A percentile compares a stretch with the other conserved stretches of the same genome.
Evolutionary conservation across 179 eudicot species (phyloP).

Genomic region (Beta lomatogona): DNA sequence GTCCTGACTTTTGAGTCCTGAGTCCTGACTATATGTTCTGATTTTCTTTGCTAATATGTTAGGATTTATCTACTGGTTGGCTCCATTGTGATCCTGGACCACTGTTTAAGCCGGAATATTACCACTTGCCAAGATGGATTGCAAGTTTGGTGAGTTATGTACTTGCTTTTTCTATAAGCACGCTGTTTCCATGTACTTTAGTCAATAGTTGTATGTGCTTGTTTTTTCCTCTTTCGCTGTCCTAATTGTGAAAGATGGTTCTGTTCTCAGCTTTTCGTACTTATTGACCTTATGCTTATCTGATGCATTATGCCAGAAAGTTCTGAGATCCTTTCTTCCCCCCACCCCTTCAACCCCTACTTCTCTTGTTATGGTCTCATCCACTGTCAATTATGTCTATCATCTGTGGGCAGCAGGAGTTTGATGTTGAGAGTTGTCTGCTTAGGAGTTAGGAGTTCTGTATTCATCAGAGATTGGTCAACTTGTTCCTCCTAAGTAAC

Average conservation of each 20-base stretch:
- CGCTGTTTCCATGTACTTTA: background rate
- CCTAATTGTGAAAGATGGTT: background rate
- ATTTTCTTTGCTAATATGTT: slow-evolving; percentile 8
- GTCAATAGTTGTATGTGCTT: background rate
- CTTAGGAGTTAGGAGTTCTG: background rate
- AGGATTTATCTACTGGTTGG: slow-evolving; percentile 99
- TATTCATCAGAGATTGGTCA: background rate
- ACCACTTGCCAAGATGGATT: slow-evolving; percentile 60
- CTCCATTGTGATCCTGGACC: slow-evolving; percentile 97
- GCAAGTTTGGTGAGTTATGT: slow-evolving; percentile 62
- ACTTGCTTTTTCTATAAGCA: background rate
- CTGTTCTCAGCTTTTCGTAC: background rate
- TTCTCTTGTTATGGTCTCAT: background rate
- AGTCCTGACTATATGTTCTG: background rate
- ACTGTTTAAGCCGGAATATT: slow-evolving; percentile 69
- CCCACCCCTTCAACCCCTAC: too few species aligned
- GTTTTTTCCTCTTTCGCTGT: background rate
- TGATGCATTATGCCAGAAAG: background rate
- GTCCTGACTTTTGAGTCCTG: background rate
- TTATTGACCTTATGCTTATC: slow-evolving; percentile 1
- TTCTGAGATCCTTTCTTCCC: background rate
- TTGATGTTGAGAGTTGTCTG: background rate
- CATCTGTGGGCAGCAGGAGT: background rate
- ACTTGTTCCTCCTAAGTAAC: background rate
- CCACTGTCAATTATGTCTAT: background rate